phyloP scores from a whole-genome alignment of 2,329 filamentous ascomycete species.

The Lachnellula cervina region DNA sequence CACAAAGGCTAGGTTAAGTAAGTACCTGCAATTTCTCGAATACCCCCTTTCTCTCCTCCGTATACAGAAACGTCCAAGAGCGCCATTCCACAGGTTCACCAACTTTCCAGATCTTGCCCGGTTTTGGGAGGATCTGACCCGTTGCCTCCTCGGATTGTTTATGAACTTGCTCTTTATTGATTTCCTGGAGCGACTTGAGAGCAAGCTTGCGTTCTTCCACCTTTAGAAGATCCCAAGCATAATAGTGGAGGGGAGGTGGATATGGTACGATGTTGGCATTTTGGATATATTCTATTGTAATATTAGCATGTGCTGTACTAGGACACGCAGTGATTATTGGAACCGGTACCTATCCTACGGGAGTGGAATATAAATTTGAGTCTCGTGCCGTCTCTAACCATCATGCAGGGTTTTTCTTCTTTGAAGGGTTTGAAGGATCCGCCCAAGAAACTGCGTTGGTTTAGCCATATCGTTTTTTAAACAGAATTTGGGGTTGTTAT shows the following conservation, averaged over 20 bases:
- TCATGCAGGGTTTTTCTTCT: too few species aligned
- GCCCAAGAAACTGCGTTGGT: too few species aligned
- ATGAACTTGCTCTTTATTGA: not conserved
- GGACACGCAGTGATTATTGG: not conserved
- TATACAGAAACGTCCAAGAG: not conserved
- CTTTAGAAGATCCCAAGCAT: conserved; percentile 1
- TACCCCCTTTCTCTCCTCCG: conserved; percentile 1
- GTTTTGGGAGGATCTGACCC: not conserved
- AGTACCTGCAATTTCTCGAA: conserved; percentile 6
- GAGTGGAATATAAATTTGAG: not conserved
- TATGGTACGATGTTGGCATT: not conserved
- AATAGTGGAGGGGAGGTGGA: conserved; percentile 3
- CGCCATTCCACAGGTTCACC: conserved; percentile 5
- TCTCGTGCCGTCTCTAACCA: too few species aligned
- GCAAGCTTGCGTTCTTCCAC: not conserved
- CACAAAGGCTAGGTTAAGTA: too few species aligned
- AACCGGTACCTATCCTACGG: not conserved
- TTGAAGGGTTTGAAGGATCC: too few species aligned
- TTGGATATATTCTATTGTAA: not conserved
- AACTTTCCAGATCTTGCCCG: not conserved
- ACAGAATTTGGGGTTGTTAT: too few species aligned
- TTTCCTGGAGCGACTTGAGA: not conserved
- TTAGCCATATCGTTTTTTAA: too few species aligned
- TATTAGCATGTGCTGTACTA: not conserved
- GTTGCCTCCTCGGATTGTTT: not conserved